Conservation (phyloP, 2,329 filamentous ascomycete species). For the Colletotrichum sp. region DNA sequence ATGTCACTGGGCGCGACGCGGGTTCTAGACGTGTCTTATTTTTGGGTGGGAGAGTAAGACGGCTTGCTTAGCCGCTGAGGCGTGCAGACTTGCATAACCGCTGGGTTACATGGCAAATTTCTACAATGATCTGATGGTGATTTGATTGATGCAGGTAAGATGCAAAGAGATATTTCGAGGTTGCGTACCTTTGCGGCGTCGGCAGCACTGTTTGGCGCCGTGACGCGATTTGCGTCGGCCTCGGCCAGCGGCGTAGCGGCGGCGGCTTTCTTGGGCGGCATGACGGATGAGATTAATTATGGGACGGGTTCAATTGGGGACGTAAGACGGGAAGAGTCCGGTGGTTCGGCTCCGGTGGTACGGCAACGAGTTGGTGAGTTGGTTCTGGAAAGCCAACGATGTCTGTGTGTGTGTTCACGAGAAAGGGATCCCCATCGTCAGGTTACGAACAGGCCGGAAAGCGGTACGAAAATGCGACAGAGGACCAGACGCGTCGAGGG, state of each 20-base stretch:
- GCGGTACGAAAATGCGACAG: background rate
- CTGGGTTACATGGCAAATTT: background rate
- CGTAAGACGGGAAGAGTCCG: background rate
- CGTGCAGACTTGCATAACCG: background rate
- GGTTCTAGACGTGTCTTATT: background rate
- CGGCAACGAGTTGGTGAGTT: background rate
- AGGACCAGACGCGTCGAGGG: background rate
- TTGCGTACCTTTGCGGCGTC: background rate
- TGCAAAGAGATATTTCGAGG: background rate
- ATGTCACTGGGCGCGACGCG: background rate
- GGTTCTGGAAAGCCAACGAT: background rate
- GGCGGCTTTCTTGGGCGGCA: background rate
- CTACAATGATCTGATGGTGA: background rate
- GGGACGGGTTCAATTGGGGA: background rate
- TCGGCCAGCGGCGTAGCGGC: background rate
- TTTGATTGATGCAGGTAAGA: background rate
- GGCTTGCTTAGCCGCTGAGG: background rate
- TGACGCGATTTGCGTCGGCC: background rate
- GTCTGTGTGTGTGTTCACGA: background rate
- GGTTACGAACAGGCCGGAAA: background rate
- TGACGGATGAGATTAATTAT: background rate
- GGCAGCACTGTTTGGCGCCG: background rate
- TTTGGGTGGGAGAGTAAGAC: background rate
- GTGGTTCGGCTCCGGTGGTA: background rate
- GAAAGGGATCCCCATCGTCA: background rate